Conservation (phyloP, 2,329 filamentous ascomycete species). For the Chalaropsis ovoidea region DNA sequence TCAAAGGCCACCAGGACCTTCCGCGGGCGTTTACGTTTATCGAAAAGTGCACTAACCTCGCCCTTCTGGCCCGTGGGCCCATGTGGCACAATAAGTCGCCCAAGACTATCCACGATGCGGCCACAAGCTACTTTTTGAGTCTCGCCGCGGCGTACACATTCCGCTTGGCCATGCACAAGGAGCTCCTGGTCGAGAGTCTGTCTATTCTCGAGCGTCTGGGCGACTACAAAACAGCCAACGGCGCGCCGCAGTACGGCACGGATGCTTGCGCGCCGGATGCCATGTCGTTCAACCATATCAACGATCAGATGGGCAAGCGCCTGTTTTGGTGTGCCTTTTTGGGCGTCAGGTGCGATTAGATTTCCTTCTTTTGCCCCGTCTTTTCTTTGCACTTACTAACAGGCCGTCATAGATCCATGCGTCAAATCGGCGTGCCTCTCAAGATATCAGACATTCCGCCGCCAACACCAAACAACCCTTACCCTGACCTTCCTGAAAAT, state of each 20-base stretch:
- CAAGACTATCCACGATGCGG: slow-evolving; percentile 46
- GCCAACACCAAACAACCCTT: slow-evolving; percentile 62
- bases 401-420: slow-evolving; percentile 50
- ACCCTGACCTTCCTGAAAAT: slow-evolving; percentile 69
- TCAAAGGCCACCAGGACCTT: slow-evolving; percentile 57
- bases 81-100: slow-evolving; percentile 40
- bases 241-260: slow-evolving; percentile 32
- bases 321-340: slow-evolving; percentile 80
- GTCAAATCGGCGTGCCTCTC: slow-evolving; percentile 63
- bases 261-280: slow-evolving; percentile 37
- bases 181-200: slow-evolving; percentile 64
- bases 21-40: slow-evolving; percentile 60
- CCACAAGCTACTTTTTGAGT: slow-evolving; percentile 66
- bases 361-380: slow-evolving; percentile 12
- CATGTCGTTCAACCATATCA: slow-evolving; percentile 55
- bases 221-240: slow-evolving; percentile 30
- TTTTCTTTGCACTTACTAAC: slow-evolving; percentile 26
- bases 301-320: slow-evolving; percentile 62
- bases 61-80: slow-evolving; percentile 54
- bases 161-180: slow-evolving; percentile 54
- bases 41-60: slow-evolving; percentile 59
- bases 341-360: slow-evolving; percentile 48
- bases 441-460: slow-evolving; percentile 66
- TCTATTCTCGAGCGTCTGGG: slow-evolving; percentile 38
- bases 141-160: slow-evolving; percentile 57